Evolutionary conservation across 2,329 filamentous ascomycete genomes (phyloP).

Genomic region (Sporothrix pallida): DNA sequence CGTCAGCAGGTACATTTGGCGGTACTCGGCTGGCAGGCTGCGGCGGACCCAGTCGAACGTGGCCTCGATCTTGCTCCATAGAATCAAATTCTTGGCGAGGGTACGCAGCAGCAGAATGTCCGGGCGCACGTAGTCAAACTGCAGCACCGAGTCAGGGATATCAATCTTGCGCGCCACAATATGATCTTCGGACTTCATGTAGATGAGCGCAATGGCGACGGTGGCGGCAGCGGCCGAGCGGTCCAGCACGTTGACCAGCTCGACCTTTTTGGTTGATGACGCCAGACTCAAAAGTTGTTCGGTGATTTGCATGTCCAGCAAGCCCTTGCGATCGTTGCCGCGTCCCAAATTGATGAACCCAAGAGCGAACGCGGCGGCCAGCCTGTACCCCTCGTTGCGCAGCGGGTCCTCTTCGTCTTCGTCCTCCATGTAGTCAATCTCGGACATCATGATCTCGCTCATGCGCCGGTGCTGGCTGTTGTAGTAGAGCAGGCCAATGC

Average conservation of each 20-base stretch:
- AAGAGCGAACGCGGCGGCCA: slow-evolving; percentile 90
- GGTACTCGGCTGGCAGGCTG: slow-evolving; percentile 75
- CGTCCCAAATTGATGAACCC: slow-evolving; percentile 95
- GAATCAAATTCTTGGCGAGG: slow-evolving; percentile 85
- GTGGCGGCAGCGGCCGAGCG: slow-evolving; percentile 93
- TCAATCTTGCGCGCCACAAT: slow-evolving; percentile 90
- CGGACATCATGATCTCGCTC: slow-evolving; percentile 98
- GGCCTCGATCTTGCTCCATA: slow-evolving; percentile 85
- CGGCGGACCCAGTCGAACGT: slow-evolving; percentile 74
- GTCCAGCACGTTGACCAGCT: slow-evolving; percentile 90
- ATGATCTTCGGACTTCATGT: slow-evolving; percentile 93
- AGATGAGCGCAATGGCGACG: slow-evolving; percentile 87
- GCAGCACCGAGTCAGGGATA: slow-evolving; percentile 84
- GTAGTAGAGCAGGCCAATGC: slow-evolving; percentile 91
- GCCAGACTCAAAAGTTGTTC: slow-evolving; percentile 86
- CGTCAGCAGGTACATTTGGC: slow-evolving; percentile 64
- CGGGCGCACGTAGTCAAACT: slow-evolving; percentile 94
- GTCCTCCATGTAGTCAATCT: slow-evolving; percentile 85
- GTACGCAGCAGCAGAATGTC: slow-evolving; percentile 91
- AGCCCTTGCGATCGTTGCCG: slow-evolving; percentile 82
- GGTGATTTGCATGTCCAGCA: slow-evolving; percentile 92
- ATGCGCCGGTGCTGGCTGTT: slow-evolving; percentile 96
- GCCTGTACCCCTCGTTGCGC: slow-evolving; percentile 92
- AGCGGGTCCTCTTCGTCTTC: slow-evolving; percentile 84
- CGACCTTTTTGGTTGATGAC: slow-evolving; percentile 86